Conservation (phyloP, 2,329 filamentous ascomycete genomes). For the Colletotrichum cereale region DNA sequence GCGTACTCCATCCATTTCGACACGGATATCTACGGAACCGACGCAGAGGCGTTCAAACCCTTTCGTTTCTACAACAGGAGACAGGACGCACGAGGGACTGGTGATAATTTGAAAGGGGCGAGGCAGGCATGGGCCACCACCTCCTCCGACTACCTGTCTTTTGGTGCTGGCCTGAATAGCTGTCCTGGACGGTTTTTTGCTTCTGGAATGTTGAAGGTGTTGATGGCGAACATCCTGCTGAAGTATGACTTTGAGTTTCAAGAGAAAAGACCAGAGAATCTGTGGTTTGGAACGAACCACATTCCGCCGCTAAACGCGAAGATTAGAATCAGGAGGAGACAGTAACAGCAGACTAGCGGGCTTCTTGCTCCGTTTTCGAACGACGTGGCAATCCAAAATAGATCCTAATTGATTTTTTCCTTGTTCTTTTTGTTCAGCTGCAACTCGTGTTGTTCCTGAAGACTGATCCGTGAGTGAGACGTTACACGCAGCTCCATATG, state of each 20-base stretch:
- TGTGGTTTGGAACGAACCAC: conserved; percentile 21
- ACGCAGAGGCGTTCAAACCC: conserved; percentile 45
- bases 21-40: conserved; percentile 41
- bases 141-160: conserved; percentile 49
- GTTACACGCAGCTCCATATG: not conserved
- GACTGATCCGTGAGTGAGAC: too few relatives aligned
- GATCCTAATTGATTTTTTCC: too few relatives aligned
- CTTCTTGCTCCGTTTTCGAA: not conserved
- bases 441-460: too few relatives aligned
- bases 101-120: conserved; percentile 44
- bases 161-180: conserved; percentile 45
- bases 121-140: conserved; percentile 51
- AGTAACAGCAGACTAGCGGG: not conserved
- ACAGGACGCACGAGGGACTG: conserved; percentile 39
- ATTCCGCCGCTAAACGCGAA: conserved; percentile 17
- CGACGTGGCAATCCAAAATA: not conserved
- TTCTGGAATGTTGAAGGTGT: conserved; percentile 7
- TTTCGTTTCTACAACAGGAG: conserved; percentile 46
- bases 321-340: conserved; percentile 15
- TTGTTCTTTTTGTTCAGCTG: too few relatives aligned
- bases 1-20: conserved; percentile 48
- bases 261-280: conserved; percentile 15
- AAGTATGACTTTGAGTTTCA: conserved; percentile 21
- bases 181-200: conserved; percentile 21
- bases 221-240: conserved; percentile 9